Percentiles rank a stretch among this genome's conserved stretches.
Conservation (phyloP, 495 filamentous ascomycete genomes). For the Neurospora terricola region DNA sequence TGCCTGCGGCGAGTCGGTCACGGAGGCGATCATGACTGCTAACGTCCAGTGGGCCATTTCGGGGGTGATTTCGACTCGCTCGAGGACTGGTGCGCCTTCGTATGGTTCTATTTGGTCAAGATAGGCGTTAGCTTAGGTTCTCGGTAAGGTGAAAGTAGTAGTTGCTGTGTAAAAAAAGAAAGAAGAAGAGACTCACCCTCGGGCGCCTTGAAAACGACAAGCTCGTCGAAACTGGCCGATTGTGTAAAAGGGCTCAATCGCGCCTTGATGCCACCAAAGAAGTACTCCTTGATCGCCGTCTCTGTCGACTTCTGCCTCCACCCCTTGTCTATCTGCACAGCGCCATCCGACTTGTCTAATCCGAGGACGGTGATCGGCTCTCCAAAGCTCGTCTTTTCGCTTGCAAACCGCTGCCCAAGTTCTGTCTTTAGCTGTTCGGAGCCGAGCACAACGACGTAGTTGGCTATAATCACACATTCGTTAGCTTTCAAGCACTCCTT, state of each 20-base stretch:
- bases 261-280: constrained; percentile 71
- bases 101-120: constrained; percentile 12
- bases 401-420: constrained; percentile 61
- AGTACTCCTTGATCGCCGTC: constrained; percentile 77
- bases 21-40: constrained; percentile 64
- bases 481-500: neutral
- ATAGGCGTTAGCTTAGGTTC: constrained; percentile 20
- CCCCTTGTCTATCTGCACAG: constrained; percentile 64
- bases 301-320: constrained; percentile 65
- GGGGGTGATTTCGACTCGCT: constrained; percentile 46
- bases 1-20: constrained; percentile 54
- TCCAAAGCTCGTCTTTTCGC: constrained; percentile 46
- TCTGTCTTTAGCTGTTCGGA: constrained; percentile 74
- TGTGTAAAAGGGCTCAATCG: constrained; percentile 80
- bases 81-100: constrained; percentile 39
- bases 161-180: neutral
- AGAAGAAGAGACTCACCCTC: constrained; percentile 11
- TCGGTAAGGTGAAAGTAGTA: neutral
- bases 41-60: constrained; percentile 60
- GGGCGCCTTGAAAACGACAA: constrained; percentile 48
- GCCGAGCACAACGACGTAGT: constrained; percentile 60
- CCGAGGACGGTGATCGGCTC: constrained; percentile 65
- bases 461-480: constrained; percentile 49
- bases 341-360: constrained; percentile 80
- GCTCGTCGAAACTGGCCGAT: constrained; percentile 59